These are phyloP conservation scores for Suhomyces choctaworum DNA, from an alignment of 1,139 yeast genomes.

Conservation along the genomic window DNA sequence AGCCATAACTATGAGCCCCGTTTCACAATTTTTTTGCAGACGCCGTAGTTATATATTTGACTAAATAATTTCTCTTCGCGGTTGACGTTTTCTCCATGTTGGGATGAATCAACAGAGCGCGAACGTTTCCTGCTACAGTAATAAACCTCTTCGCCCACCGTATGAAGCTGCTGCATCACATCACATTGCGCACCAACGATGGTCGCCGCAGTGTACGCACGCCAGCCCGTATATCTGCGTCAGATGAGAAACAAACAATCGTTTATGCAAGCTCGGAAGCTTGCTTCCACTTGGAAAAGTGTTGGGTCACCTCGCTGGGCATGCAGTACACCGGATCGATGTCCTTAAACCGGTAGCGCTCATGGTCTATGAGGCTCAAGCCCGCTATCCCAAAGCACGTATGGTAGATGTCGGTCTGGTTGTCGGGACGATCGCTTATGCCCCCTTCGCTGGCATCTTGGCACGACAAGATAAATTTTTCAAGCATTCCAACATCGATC, in stretches of 20 bases:
- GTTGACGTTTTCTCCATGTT: no score
- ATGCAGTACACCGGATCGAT: conserved; percentile 89
- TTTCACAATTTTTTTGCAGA: no score
- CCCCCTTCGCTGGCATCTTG: conserved; percentile 87
- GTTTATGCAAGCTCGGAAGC: background rate
- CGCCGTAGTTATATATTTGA: no score
- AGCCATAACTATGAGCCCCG: no score
- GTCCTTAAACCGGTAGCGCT: conserved; percentile 45
- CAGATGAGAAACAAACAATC: background rate
- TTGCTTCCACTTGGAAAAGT: conserved; percentile 44
- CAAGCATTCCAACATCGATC: conserved; percentile 66
- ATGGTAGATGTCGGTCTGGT: conserved; percentile 90
- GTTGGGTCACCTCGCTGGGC: conserved; percentile 56
- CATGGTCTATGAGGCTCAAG: conserved; percentile 67
- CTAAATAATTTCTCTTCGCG: no score
- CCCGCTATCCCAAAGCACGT: conserved; percentile 91
- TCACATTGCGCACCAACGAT: no score
- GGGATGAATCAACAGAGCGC: no score
- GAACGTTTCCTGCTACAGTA: no score
- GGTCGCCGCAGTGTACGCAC: no score
- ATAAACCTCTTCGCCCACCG: no score
- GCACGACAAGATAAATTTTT: conserved; percentile 66
- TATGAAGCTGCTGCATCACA: no score
- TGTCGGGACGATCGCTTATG: conserved; percentile 86
- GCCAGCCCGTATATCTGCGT: no score